Base-by-base conservation (phyloP, 208 protist genomes). In the Leishmania arabica region DNA sequence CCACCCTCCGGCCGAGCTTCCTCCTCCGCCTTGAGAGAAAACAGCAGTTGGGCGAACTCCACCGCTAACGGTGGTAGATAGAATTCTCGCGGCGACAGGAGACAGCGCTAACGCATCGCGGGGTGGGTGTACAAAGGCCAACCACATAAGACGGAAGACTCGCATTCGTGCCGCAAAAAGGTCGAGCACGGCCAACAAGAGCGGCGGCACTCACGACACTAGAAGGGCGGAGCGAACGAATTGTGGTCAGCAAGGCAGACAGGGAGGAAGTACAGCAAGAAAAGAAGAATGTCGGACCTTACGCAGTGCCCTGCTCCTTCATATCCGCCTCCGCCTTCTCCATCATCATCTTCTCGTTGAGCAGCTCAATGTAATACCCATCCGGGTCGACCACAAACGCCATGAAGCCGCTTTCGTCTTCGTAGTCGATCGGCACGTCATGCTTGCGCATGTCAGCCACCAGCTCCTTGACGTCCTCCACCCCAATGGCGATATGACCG, bases 361-460 rank as follows among this genome's bases (percentile, higher is more conserved):
- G 86, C 11, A 96, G 78, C 84, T 97, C 95, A 80, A 97, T 89
- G 77, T 94, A 90, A 83, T 97, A 96, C 69, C 90, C 91, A 75
- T 97, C 93, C 24, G 95, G 95, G 79, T 96, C 95, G 31, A 93
- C 84, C 17, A 97, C 88, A 74, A 96, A 97, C 0, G 90, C 91
- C 91, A 97, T 97, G 79, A 96, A 95, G 54, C 92, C 92, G 17
- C 79, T 75, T 0, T 90, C 88, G 47, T 92, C 88, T 64, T 96
- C 91, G 85, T 95, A 97, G 76, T 95, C 91, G 54, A 95, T 78
- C 2, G 90, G 85, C 1, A 95, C 86, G 64, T 91, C 83, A 66
- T 89, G 83, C 74, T 79, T 40, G 37, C 86, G 85, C 71, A 96
- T 83, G 11, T 89, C 79, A 1, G 76, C 84, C 37, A 95, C 81